Evolutionary conservation across 176 grass and related monocot species (phyloP).

Genomic region (Avena eriantha): DNA sequence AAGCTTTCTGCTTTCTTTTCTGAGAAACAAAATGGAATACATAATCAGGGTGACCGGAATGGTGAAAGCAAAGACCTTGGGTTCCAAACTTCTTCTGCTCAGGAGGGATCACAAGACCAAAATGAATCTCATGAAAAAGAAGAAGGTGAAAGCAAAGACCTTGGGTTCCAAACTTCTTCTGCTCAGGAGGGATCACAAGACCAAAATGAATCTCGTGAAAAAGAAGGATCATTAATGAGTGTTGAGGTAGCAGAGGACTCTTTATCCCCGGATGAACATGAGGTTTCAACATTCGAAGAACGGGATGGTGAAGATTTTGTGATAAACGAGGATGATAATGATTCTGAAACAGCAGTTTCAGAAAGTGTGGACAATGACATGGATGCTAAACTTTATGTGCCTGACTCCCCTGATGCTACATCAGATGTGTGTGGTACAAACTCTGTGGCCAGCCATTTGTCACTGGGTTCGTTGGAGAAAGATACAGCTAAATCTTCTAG

Average conservation of each 20-base stretch:
- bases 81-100: slow-evolving; percentile 45
- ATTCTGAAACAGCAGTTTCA: slow-evolving; percentile 50
- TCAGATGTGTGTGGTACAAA: slow-evolving; percentile 49
- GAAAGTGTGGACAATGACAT: slow-evolving; percentile 47
- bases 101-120: slow-evolving; percentile 41
- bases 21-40: slow-evolving; percentile 52
- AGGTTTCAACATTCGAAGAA: slow-evolving; percentile 48
- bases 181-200: slow-evolving; percentile 39
- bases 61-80: slow-evolving; percentile 38
- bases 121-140: slow-evolving; percentile 30
- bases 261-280: slow-evolving; percentile 44
- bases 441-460: slow-evolving; percentile 45
- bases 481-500: slow-evolving; percentile 54
- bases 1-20: slow-evolving; percentile 95
- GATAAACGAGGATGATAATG: slow-evolving; percentile 41
- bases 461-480: slow-evolving; percentile 40
- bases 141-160: slow-evolving; percentile 34
- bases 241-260: slow-evolving; percentile 44
- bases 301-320: slow-evolving; percentile 39
- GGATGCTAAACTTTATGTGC: slow-evolving; percentile 33
- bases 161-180: slow-evolving; percentile 49
- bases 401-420: slow-evolving; percentile 47
- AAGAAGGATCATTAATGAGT: slow-evolving; percentile 42
- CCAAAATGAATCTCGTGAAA: slow-evolving; percentile 28
- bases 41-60: slow-evolving; percentile 7